Conservation (phyloP, 2,329 filamentous ascomycete genomes). For the Aspergillus jensenii region DNA sequence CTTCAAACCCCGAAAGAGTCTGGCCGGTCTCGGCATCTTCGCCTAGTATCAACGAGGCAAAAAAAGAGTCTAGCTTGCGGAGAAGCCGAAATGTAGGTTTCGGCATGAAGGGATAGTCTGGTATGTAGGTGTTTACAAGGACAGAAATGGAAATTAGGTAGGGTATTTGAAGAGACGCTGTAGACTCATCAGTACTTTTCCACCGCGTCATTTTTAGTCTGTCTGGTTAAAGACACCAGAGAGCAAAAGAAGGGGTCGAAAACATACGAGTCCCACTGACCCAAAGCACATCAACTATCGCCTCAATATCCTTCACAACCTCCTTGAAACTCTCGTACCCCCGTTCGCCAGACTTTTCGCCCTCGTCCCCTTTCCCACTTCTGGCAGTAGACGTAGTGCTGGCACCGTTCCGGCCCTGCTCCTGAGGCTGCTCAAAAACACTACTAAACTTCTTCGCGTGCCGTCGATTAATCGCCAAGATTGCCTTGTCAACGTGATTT, state of each 20-base stretch:
- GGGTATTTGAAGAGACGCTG: slow-evolving; percentile 77
- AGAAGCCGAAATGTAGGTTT: slow-evolving; percentile 69
- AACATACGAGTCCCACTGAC: slow-evolving; percentile 78
- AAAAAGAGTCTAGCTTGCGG: slow-evolving; percentile 78
- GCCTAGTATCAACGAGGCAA: slow-evolving; percentile 71
- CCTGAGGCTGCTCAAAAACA: slow-evolving; percentile 26
- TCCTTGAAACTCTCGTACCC: slow-evolving; percentile 66
- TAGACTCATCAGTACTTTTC: neutral
- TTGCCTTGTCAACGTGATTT: slow-evolving; percentile 54
- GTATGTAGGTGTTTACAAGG: slow-evolving; percentile 69
- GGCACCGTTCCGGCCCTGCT: slow-evolving; percentile 11
- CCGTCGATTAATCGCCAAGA: slow-evolving; percentile 52
- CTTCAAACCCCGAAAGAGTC: slow-evolving; percentile 68
- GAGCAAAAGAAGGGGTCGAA: neutral
- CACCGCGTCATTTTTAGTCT: too few species aligned
- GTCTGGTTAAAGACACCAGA: too few species aligned
- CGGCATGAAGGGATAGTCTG: slow-evolving; percentile 68
- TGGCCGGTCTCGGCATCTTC: slow-evolving; percentile 65
- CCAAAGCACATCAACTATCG: slow-evolving; percentile 79
- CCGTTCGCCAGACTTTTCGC: slow-evolving; percentile 20
- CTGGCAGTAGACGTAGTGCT: slow-evolving; percentile 1
- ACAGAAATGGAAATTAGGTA: slow-evolving; percentile 78
- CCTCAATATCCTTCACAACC: slow-evolving; percentile 71
- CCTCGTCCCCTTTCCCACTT: slow-evolving; percentile 10
- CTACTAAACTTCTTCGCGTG: slow-evolving; percentile 53